Evolutionary conservation across 495 filamentous ascomycete genomes (phyloP).

Genomic region (Penicillium fimorum): DNA sequence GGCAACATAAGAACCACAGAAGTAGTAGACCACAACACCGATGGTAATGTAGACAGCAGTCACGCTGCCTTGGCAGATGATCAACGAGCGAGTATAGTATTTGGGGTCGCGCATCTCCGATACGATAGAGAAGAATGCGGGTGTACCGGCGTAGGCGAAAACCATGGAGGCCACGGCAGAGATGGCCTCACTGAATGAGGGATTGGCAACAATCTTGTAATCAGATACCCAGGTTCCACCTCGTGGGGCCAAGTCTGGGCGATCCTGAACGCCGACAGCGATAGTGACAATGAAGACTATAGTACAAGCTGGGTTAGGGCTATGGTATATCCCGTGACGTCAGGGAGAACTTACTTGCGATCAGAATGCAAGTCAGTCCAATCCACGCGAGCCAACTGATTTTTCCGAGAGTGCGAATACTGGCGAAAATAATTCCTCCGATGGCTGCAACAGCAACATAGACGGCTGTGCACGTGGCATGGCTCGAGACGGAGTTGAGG

Average conservation of each 20-base stretch:
- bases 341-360: constrained; percentile 39
- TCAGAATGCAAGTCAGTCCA: constrained; percentile 37
- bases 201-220: constrained; percentile 30
- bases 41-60: constrained; percentile 65
- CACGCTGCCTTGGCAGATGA: constrained; percentile 40
- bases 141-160: constrained; percentile 63
- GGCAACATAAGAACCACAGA: constrained; percentile 62
- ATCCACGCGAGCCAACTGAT: constrained; percentile 42
- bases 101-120: constrained; percentile 69
- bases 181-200: constrained; percentile 41
- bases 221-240: constrained; percentile 32
- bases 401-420: constrained; percentile 41
- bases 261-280: constrained; percentile 55
- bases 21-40: constrained; percentile 66
- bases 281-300: constrained; percentile 70
- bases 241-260: constrained; percentile 36
- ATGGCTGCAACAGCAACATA: constrained; percentile 40
- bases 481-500: constrained; percentile 61
- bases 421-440: constrained; percentile 30
- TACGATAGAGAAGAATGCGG: constrained; percentile 68
- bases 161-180: constrained; percentile 67
- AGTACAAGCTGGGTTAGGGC: constrained; percentile 20
- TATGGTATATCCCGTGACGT: neutral
- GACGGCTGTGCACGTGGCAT: constrained; percentile 60
- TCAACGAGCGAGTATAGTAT: constrained; percentile 60